Conservation (phyloP, 768 basidiomycete genomes). For the Naematelia aurantialba region DNA sequence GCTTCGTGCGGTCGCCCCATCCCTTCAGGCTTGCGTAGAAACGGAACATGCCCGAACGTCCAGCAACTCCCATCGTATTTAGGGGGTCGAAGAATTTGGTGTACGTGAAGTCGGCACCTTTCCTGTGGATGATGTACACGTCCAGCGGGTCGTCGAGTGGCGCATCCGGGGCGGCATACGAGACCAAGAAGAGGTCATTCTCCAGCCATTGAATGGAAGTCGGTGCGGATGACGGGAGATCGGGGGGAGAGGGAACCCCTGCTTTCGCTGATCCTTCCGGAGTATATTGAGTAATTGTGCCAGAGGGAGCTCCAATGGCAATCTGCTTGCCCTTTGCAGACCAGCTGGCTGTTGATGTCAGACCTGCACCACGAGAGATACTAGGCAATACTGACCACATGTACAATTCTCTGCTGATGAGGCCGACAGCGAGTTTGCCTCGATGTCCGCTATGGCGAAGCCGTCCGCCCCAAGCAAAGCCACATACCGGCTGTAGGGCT, state of each 20-base stretch:
- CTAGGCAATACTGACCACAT: slow-evolving; percentile 21
- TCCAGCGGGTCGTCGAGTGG: slow-evolving; percentile 47
- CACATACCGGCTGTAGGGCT: slow-evolving; percentile 19
- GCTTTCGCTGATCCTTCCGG: slow-evolving; percentile 51
- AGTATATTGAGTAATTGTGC: slow-evolving; percentile 49
- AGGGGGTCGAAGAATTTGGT: slow-evolving; percentile 47
- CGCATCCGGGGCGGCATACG: slow-evolving; percentile 33
- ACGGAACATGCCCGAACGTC: slow-evolving; percentile 36
- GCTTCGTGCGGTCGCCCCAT: slow-evolving; percentile 49
- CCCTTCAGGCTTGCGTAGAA: slow-evolving; percentile 37
- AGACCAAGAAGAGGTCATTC: slow-evolving; percentile 52
- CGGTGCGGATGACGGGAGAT: slow-evolving; percentile 20
- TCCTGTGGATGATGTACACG: slow-evolving; percentile 45
- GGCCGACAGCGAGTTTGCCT: slow-evolving; percentile 15
- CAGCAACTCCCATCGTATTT: slow-evolving; percentile 47
- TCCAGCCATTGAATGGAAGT: slow-evolving; percentile 52
- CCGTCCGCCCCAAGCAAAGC: slow-evolving; percentile 23
- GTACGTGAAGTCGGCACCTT: slow-evolving; percentile 38
- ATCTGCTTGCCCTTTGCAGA: slow-evolving; percentile 54
- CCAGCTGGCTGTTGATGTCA: slow-evolving; percentile 48
- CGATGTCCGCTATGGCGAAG: slow-evolving; percentile 39
- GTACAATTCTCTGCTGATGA: slow-evolving; percentile 37
- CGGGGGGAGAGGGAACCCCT: slow-evolving; percentile 38
- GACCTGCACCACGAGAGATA: neutral
- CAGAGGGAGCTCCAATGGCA: slow-evolving; percentile 45